A percentile compares a stretch with the other conserved stretches of the same genome.
Conservation (phyloP, 2,329 filamentous ascomycete genomes). For the Orbilia quercus region DNA sequence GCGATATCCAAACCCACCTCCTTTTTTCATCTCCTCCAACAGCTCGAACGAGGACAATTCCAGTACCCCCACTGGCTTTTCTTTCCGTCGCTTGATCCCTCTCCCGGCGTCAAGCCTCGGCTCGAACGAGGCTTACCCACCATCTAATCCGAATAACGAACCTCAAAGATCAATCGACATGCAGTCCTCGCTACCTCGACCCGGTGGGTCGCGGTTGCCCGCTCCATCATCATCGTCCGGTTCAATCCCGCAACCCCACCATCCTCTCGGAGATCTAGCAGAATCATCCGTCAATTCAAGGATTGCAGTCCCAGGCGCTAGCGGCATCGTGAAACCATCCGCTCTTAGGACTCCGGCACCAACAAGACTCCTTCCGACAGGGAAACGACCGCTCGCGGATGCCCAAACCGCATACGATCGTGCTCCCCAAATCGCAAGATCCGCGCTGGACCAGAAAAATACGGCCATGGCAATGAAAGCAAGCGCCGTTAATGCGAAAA, state of each 20-base stretch:
- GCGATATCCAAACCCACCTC: slow-evolving; percentile 34
- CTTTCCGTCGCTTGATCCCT: slow-evolving; percentile 17
- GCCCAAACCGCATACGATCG: slow-evolving; percentile 32
- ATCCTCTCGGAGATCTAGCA: slow-evolving; percentile 40
- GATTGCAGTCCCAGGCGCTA: slow-evolving; percentile 28
- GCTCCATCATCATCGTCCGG: slow-evolving; percentile 33
- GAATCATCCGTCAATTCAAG: slow-evolving; percentile 50
- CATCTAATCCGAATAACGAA: slow-evolving; percentile 9
- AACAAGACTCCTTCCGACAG: slow-evolving; percentile 18
- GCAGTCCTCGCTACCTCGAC: slow-evolving; percentile 54
- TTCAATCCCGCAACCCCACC: slow-evolving; percentile 21
- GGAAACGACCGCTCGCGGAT: slow-evolving; percentile 36
- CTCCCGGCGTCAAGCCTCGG: slow-evolving; percentile 23
- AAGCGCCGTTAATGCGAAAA: slow-evolving; percentile 13
- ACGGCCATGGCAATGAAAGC: slow-evolving; percentile 12
- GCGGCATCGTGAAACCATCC: slow-evolving; percentile 37
- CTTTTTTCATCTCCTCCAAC: slow-evolving; percentile 29
- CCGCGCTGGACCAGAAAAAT: slow-evolving; percentile 42
- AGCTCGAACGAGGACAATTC: slow-evolving; percentile 19
- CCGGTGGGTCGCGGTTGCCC: slow-evolving; percentile 55
- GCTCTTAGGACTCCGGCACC: slow-evolving; percentile 32
- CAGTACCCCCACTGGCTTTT: slow-evolving; percentile 4
- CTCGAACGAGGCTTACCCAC: slow-evolving; percentile 39
- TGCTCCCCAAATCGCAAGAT: slow-evolving; percentile 46
- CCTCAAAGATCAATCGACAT: slow-evolving; percentile 26